Conservation (phyloP, 2,329 filamentous ascomycete genomes). For the Aspergillus pseudoterreus region DNA sequence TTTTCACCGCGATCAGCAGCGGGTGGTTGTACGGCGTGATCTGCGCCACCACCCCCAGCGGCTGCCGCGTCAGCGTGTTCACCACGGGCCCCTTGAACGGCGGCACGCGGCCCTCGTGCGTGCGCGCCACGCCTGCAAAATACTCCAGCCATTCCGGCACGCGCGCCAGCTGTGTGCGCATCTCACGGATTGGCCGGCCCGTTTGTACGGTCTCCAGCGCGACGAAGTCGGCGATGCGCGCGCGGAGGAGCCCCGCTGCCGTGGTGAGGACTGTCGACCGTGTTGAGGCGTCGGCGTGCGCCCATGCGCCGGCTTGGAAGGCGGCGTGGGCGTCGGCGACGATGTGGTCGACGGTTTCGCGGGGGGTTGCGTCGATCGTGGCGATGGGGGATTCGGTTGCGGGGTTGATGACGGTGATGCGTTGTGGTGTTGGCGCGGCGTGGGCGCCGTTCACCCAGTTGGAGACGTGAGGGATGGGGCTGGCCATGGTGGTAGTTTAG, state of each 20-base stretch:
- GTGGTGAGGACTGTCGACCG: constrained; percentile 62
- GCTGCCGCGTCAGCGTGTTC: constrained; percentile 35
- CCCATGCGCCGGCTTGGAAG: constrained; percentile 56
- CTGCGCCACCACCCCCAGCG: constrained; percentile 38
- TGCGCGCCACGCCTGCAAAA: constrained; percentile 64
- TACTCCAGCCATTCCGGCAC: constrained; percentile 63
- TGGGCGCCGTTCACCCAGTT: constrained; percentile 30
- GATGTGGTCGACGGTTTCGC: constrained; percentile 51
- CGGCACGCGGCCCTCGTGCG: constrained; percentile 62
- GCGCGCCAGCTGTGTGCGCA: constrained; percentile 65
- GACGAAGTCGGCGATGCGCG: constrained; percentile 55
- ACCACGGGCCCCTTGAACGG: constrained; percentile 52
- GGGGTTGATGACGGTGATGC: constrained; percentile 27
- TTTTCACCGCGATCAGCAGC: constrained; percentile 35
- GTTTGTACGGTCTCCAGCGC: constrained; percentile 64
- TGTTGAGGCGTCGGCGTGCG: constrained; percentile 52
- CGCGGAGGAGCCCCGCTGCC: constrained; percentile 53
- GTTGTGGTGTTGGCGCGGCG: constrained; percentile 8
- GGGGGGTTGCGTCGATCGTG: constrained; percentile 53
- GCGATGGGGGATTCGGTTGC: constrained; percentile 27
- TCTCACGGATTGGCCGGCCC: constrained; percentile 64
- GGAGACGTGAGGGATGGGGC: constrained; percentile 18
- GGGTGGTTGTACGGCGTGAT: constrained; percentile 41
- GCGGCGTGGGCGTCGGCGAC: constrained; percentile 31
- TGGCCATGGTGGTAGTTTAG: not conserved